These are phyloP conservation scores for Cytospora piceicola DNA, from an alignment of 2,329 filamentous ascomycete species.

Conservation along the genomic window DNA sequence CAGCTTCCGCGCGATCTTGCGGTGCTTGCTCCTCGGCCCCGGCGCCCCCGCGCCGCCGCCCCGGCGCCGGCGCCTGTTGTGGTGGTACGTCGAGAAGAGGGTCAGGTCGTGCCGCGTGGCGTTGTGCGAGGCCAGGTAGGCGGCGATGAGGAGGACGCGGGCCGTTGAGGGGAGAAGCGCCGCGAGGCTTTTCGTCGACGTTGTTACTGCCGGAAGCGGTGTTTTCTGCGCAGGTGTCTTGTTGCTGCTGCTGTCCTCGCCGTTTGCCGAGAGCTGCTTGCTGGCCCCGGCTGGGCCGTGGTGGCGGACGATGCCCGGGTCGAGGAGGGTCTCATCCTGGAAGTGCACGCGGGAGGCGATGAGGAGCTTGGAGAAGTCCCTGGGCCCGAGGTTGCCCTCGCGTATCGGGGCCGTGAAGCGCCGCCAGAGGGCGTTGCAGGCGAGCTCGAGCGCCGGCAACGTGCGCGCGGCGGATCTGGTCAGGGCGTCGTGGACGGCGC, in stretches of 20 bases:
- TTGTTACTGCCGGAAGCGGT: constrained; percentile 6
- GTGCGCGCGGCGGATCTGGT: constrained; percentile 80
- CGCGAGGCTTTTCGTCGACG: constrained; percentile 51
- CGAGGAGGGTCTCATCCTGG: constrained; percentile 71
- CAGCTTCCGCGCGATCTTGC: constrained; percentile 76
- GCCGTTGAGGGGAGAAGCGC: constrained; percentile 71
- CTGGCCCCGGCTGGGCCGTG: constrained; percentile 33
- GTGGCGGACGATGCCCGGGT: constrained; percentile 60
- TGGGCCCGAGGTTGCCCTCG: constrained; percentile 71
- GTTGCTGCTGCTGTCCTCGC: not conserved
- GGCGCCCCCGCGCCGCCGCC: constrained; percentile 50
- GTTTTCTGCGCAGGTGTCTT: not conserved
- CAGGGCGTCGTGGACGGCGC: constrained; percentile 85
- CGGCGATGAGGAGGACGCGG: constrained; percentile 73
- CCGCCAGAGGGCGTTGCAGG: constrained; percentile 79
- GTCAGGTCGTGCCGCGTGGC: constrained; percentile 71
- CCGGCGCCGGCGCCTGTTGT: constrained; percentile 52
- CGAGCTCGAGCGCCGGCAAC: constrained; percentile 70
- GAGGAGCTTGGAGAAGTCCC: constrained; percentile 84
- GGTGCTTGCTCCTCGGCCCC: constrained; percentile 54
- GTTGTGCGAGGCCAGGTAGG: constrained; percentile 83
- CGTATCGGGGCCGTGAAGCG: constrained; percentile 79
- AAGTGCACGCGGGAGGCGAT: constrained; percentile 71
- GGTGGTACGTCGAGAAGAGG: constrained; percentile 74
- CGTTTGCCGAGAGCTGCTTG: not conserved